Evolutionary conservation across 345 rosid species (phyloP), one percentile per base, ranked within the genome.

Genomic region (Populus ilicifolia): DNA sequence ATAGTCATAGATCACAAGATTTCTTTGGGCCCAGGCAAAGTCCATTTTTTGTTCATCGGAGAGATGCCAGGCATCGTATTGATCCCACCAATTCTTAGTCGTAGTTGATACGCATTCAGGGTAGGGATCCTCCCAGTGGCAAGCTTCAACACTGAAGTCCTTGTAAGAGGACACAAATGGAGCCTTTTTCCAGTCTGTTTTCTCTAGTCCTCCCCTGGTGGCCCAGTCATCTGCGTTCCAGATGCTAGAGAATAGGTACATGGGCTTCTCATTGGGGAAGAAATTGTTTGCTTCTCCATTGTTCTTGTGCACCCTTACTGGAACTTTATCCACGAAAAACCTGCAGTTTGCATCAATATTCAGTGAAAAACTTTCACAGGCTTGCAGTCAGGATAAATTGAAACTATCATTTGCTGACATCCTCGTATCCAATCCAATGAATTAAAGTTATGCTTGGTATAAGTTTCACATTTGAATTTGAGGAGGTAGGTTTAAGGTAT

Each of bases 171-270:
- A 96, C 46, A 92, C 97, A 69, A 96, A 96, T 0, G 99, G 99
- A 6, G 95, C 89, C 62, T 80, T 89, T 67, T 88, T 88, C 99
- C 99, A 92, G 79, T 96, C 86, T 0, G 99, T 96, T 81, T 96
- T 93, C 92, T 93, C 99, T 1, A 92, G 84, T 18, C 99, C 99
- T 1, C 99, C 98, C 65, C 97, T 83, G 4, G 99, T 96, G 13
- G 98, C 99, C 99, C 98, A 96, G 0, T 96, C 98, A 41, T 96
- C 99, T 0, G 98, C 99, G 80, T 93, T 93, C 98, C 99, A 96
- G 12, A 96, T 91, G 84, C 97, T 93, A 10, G 99, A 96, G 85
- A 93, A 96, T 44, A 96, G 84, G 88, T 88, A 92, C 99, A 96
- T 92, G 0, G 98, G 99, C 91, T 92, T 96, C 86, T 90, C 94